Conservation (phyloP, 148 eudicot genomes). For the Vaccinium myrtillus region DNA sequence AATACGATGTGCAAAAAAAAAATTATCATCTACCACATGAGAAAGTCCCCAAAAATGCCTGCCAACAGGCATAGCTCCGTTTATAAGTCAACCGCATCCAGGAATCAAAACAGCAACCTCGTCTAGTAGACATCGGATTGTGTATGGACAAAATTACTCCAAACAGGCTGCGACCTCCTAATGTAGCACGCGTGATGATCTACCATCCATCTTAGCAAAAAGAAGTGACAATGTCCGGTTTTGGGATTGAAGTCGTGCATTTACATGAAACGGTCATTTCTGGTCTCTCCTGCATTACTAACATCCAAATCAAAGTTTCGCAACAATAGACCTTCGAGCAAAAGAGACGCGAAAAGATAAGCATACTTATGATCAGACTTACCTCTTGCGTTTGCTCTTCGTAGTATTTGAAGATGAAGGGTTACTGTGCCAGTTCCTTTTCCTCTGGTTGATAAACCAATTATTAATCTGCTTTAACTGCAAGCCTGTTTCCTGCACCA, state of each 20-base stretch:
- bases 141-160: background rate
- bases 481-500: constrained; percentile 94
- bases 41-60: background rate
- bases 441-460: constrained; percentile 51
- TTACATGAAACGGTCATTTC: constrained; percentile 27
- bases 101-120: background rate
- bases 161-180: background rate
- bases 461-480: constrained; percentile 93
- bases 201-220: background rate
- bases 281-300: constrained; percentile 43
- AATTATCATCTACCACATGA: background rate
- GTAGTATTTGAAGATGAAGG: constrained; percentile 61
- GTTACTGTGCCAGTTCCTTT: constrained; percentile 93
- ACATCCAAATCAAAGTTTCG: constrained; percentile 23
- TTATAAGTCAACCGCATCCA: constrained; percentile 8
- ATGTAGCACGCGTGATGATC: background rate
- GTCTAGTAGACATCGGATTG: background rate
- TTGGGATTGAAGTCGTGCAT: constrained; percentile 1
- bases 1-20: constrained; percentile 5
- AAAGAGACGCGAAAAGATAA: background rate
- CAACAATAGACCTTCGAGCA: background rate
- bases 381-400: constrained; percentile 94
- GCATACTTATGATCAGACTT: constrained; percentile 13
- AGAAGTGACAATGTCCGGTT: background rate
- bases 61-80: background rate